These are phyloP conservation scores for Lactifluus volemus DNA, from an alignment of 768 basidiomycete species.

Conservation along the genomic window DNA sequence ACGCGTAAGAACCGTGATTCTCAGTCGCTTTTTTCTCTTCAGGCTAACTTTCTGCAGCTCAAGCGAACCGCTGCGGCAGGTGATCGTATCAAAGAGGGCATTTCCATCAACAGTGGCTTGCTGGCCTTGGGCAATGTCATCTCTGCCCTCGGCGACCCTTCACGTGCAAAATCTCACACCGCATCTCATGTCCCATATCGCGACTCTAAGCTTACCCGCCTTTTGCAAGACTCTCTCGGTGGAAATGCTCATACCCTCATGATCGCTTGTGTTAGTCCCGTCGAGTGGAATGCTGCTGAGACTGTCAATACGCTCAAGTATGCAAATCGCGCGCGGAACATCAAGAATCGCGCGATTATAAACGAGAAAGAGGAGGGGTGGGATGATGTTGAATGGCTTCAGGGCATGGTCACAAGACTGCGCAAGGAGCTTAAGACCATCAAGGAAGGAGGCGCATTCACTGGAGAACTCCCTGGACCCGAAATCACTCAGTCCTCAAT, in stretches of 20 bases:
- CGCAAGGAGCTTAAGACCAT: constrained; percentile 78
- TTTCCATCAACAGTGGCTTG: constrained; percentile 95
- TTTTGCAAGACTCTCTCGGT: constrained; percentile 93
- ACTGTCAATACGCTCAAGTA: constrained; percentile 95
- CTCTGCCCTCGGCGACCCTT: constrained; percentile 91
- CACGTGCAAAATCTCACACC: constrained; percentile 74
- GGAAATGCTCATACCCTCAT: constrained; percentile 98
- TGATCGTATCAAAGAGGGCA: constrained; percentile 97
- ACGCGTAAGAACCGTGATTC: constrained; percentile 45
- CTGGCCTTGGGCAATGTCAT: constrained; percentile 97
- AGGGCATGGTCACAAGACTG: constrained; percentile 74
- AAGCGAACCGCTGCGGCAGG: constrained; percentile 95
- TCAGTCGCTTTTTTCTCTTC: not conserved
- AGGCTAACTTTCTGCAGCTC: constrained; percentile 40
- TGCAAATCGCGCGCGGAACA: constrained; percentile 93
- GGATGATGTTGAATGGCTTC: constrained; percentile 97
- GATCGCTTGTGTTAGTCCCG: constrained; percentile 96
- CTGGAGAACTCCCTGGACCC: constrained; percentile 16
- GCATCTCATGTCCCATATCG: constrained; percentile 93
- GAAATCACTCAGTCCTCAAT: not conserved
- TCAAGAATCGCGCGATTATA: constrained; percentile 88
- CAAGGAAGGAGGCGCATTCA: constrained; percentile 51
- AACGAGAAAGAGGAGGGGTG: constrained; percentile 97
- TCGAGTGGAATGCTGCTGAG: constrained; percentile 91
- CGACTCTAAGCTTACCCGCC: constrained; percentile 94